These are phyloP conservation scores for Penicillium roqueforti DNA, from an alignment of 495 filamentous ascomycete species.

Conservation along the genomic window DNA sequence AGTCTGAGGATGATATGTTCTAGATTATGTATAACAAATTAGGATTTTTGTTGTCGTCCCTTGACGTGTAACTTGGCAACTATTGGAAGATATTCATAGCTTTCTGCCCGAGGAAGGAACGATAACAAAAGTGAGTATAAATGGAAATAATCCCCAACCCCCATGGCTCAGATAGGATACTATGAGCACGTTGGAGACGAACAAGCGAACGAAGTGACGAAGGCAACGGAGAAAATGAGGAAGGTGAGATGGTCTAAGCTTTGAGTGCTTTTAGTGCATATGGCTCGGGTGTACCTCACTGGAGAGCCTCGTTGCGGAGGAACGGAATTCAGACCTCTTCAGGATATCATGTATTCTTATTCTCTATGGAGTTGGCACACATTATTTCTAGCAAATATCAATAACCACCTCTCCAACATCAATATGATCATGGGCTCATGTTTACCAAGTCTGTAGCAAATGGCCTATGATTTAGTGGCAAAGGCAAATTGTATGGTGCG, in stretches of 20 bases:
- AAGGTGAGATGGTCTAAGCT: not conserved
- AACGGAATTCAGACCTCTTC: not conserved
- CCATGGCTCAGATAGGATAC: no score
- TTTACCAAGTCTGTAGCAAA: not conserved
- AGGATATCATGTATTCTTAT: slow-evolving; percentile 6
- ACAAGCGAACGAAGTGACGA: not conserved
- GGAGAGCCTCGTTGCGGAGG: not conserved
- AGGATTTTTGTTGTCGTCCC: not conserved
- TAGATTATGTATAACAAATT: slow-evolving; percentile 7
- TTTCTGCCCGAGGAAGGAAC: no score
- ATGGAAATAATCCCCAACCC: no score
- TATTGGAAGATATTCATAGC: no score
- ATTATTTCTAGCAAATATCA: slow-evolving; percentile 4
- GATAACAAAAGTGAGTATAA: no score
- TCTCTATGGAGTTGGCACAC: not conserved
- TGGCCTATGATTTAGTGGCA: not conserved
- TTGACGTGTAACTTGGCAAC: no score
- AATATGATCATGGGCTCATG: not conserved
- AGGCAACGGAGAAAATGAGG: not conserved
- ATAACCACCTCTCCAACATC: not conserved
- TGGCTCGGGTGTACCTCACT: not conserved
- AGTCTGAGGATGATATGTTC: slow-evolving; percentile 38
- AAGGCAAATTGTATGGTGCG: not conserved
- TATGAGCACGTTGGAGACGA: no score
- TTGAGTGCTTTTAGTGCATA: not conserved